Evolutionary conservation across 164 flowering plant genomes (phyloP), one percentile per base, ranked within the genome.

Genomic region (Vitis rupestris): DNA sequence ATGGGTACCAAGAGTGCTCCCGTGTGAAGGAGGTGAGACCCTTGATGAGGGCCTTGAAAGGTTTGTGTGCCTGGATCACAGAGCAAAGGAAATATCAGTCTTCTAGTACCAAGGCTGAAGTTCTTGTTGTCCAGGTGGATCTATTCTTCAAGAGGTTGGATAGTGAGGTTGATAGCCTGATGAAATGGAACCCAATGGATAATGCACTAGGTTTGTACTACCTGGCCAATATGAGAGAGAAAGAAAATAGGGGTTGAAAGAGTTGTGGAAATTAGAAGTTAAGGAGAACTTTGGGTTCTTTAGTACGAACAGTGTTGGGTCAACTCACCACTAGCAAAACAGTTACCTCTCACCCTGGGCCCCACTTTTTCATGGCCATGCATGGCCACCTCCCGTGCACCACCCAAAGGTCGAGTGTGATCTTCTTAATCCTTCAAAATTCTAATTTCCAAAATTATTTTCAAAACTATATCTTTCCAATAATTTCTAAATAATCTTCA

Each of bases 191-290:
- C 68, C 98, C 99, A 1, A 81, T 95, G 56, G 96, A 97, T 0
- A 88, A 91, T 71, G 91, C 92, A 93, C 99, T 0, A 86, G 99
- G 82, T 81, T 98, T 0, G 97, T 93, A 3, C 71, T 93, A 9
- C 99, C 99, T 0, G 94, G 99, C 31, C 99, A 95, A 67, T 98
- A 93, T 37, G 99, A 95, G 81, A 82, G 99, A 59, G 99, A 95
- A 73, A 98, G 99, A 64, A 85, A 98, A 72, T 95, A 98, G 99
- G 93, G 99, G 99, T 95, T 98, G 99, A 98, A 95, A 75, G 98
- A 95, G 19, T 19, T 19, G 19, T 19, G 19, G 19, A 19, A 19
- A 19, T 19, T 19, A 19, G 19, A 19, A 19, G 19, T 19, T 19
- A 19, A 19, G 19, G 19, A 19, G 19, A 19, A 19, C 19, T 19